Evolutionary conservation across 2,329 filamentous ascomycete species (phyloP).

Genomic region (Fusarium sp.): DNA sequence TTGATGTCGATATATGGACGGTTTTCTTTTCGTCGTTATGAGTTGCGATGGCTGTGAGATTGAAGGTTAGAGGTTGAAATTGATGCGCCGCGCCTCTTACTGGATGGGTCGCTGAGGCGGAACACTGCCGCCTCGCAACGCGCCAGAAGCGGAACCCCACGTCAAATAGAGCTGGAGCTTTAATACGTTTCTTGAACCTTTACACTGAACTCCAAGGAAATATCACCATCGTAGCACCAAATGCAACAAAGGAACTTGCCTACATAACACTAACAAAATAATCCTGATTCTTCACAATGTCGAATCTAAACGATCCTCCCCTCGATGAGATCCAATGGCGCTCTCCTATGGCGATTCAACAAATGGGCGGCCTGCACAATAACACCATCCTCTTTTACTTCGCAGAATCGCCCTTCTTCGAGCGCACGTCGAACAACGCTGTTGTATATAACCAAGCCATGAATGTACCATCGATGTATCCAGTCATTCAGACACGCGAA

Average conservation of each 20-base stretch:
- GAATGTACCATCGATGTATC: constrained; percentile 68
- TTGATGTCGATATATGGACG: neutral
- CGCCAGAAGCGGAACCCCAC: constrained; percentile 35
- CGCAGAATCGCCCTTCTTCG: constrained; percentile 74
- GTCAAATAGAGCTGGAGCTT: constrained; percentile 28
- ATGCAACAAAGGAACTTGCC: neutral
- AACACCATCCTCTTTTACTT: constrained; percentile 76
- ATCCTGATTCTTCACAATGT: constrained; percentile 48
- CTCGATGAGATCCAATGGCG: constrained; percentile 77
- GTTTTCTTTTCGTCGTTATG: neutral
- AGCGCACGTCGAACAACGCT: constrained; percentile 74
- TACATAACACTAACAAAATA: neutral
- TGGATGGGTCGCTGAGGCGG: constrained; percentile 21
- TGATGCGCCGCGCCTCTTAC: constrained; percentile 18
- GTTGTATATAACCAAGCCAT: constrained; percentile 70
- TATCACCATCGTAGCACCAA: constrained; percentile 5
- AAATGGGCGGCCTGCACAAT: constrained; percentile 69
- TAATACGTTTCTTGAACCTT: neutral
- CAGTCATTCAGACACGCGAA: constrained; percentile 68
- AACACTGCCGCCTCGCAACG: constrained; percentile 17
- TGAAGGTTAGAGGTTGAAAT: constrained; percentile 1
- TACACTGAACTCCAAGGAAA: constrained; percentile 3
- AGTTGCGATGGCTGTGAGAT: neutral
- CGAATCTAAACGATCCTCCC: constrained; percentile 60
- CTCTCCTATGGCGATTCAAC: constrained; percentile 59